Percentiles rank a stretch among this genome's conserved stretches.
Evolutionary conservation across 176 grass and related monocot species (phyloP).

Genomic region (Musa acuminata): DNA sequence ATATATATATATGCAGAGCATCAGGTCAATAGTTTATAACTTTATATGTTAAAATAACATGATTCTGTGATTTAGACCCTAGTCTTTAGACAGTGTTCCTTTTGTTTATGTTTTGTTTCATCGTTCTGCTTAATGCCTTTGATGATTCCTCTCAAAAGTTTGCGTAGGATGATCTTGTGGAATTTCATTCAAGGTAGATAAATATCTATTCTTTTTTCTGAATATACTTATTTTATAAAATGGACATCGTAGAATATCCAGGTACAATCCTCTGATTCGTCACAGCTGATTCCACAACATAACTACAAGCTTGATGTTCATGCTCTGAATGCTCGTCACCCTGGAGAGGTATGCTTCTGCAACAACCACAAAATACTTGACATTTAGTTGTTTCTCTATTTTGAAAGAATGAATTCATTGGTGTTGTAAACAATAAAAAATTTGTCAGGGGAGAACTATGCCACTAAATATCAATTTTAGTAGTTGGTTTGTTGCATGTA

Average conservation of each 20-base stretch:
- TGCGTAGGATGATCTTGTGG: neutral
- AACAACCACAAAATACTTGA: neutral
- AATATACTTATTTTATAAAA: slow-evolving; percentile 6
- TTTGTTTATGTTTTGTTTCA: neutral
- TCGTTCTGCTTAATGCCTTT: neutral
- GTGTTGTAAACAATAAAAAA: neutral
- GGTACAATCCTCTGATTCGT: slow-evolving; percentile 55
- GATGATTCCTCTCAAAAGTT: neutral
- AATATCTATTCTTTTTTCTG: no score
- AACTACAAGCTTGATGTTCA: slow-evolving; percentile 95
- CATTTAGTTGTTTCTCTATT: slow-evolving; percentile 1
- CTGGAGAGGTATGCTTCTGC: slow-evolving; percentile 60
- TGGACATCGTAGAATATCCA: slow-evolving; percentile 62
- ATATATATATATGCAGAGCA: no score
- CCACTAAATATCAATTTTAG: neutral
- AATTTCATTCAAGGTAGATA: no score
- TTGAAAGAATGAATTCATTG: neutral
- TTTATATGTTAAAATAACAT: neutral
- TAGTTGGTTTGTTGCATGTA: neutral
- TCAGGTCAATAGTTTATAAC: no score
- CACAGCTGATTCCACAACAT: slow-evolving; percentile 71
- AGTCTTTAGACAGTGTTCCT: neutral
- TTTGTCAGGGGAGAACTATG: neutral
- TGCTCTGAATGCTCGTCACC: slow-evolving; percentile 67
- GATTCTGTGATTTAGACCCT: neutral